Base-by-base conservation (phyloP, 257 asterid species). In the Penstemon davidsonii region DNA sequence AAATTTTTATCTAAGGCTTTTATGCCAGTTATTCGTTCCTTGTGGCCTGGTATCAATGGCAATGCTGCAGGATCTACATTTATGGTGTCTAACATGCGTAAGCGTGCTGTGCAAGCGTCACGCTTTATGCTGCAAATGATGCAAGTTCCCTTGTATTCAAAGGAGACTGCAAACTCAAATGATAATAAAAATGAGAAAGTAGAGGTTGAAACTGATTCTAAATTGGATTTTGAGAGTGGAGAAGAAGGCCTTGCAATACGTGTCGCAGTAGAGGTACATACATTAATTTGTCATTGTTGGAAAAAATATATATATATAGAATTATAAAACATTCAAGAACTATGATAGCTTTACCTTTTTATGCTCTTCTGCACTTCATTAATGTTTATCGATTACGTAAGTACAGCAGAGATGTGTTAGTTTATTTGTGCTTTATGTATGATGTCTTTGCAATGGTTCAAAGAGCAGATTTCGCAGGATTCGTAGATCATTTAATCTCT, bases 41-140 rank as follows among this genome's bases (percentile, higher is more conserved):
- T 93, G 87, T 93, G 97, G 99, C 97, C 99, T 76, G 97, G 99
- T 57, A 74, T 88, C 70, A 66, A 80, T 47, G 95, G 84, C n/a
- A 83, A 83, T 73, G 66, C 77, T 56, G 66, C 78, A 41, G 91
- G 96, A 60, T 88, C 96, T 72, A 52, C 68, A 33, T 10, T 74
- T 55, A 72, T 81, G 84, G 84, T 90, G 67, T 90, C 99, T 67
- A 83, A 78, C 74, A 80, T 88, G 94, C 93, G 96, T 58, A 93
- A 83, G 75, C 96, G 84, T 67, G 96, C 97, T 67, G 86, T 80
- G 67, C 96, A 87, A 83, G 99, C 97, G 65, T 90, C 99, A 54
- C 95, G 83, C 5, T 93, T 88, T 77, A 85, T 93, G 96, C 73
- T 93, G 86, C 97, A 93, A 85, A 90, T 93, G 97, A 85, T 93